phyloP scores from a whole-genome alignment of 2,329 filamentous ascomycete species.

The Cryphonectria japonica region DNA sequence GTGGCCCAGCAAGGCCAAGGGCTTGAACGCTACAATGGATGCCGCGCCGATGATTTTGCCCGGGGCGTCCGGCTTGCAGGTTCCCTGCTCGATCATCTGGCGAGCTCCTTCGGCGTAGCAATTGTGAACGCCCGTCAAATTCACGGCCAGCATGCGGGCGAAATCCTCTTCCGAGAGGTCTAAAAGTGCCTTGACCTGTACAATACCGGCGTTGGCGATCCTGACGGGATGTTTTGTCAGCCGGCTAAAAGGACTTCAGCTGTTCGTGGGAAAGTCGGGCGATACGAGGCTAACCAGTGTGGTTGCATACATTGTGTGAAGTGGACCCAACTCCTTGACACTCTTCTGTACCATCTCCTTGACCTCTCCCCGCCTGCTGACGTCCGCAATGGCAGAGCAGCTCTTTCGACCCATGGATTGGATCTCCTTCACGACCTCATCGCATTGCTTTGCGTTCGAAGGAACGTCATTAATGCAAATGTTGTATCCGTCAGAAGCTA shows the following conservation, averaged over 20 bases:
- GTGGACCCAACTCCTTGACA: constrained; percentile 56
- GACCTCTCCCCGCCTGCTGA: constrained; percentile 60
- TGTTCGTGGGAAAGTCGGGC: neutral
- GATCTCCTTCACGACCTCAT: constrained; percentile 59
- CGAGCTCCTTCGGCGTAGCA: constrained; percentile 66
- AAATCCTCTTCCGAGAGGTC: constrained; percentile 62
- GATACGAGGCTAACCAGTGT: too few species aligned
- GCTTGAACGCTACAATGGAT: constrained; percentile 63
- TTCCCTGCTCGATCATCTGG: constrained; percentile 66
- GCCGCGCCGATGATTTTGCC: constrained; percentile 58
- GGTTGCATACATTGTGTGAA: constrained; percentile 37
- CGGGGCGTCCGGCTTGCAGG: constrained; percentile 35
- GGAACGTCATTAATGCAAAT: constrained; percentile 67
- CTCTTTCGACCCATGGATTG: constrained; percentile 54
- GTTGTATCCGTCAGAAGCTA: constrained; percentile 68
- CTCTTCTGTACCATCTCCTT: constrained; percentile 52
- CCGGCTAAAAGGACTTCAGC: neutral
- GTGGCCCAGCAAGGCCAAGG: constrained; percentile 61
- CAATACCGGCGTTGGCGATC: constrained; percentile 67
- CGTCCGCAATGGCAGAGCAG: constrained; percentile 62
- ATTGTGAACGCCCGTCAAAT: constrained; percentile 67
- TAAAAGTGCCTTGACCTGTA: constrained; percentile 58
- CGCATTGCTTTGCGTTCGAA: constrained; percentile 54
- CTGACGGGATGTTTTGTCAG: neutral
- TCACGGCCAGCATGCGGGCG: constrained; percentile 64